Evolutionary conservation across 2,329 filamentous ascomycete species (phyloP).

Genomic region (Xylaria sp.): DNA sequence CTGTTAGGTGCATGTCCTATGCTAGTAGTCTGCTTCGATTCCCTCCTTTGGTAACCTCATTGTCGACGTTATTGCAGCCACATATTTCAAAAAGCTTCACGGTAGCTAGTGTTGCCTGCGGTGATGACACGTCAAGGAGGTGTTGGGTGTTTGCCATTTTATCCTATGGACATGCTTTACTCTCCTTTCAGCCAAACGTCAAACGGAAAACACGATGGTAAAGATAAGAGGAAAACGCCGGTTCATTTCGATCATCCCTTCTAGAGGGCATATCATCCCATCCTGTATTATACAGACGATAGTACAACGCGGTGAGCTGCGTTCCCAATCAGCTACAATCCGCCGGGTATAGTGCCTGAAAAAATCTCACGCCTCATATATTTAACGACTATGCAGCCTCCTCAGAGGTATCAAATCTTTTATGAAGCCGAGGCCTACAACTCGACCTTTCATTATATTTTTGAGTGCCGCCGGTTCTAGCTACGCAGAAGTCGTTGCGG

Average conservation of each 20-base stretch:
- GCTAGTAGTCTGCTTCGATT: too few species aligned
- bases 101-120: background rate
- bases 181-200: background rate
- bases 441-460: slow-evolving; percentile 9
- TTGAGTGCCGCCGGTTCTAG: background rate
- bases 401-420: background rate
- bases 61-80: background rate
- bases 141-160: background rate
- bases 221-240: background rate
- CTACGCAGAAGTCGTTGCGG: background rate
- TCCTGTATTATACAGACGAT: slow-evolving; percentile 32
- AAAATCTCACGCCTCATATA: slow-evolving; percentile 29
- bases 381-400: slow-evolving; percentile 10
- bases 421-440: background rate
- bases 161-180: background rate
- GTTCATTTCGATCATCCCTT: background rate
- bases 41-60: too few species aligned
- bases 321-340: slow-evolving; percentile 25
- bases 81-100: background rate
- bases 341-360: slow-evolving; percentile 33
- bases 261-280: slow-evolving; percentile 22
- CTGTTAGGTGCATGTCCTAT: too few species aligned
- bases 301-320: slow-evolving; percentile 30
- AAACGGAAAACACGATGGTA: too few species aligned
- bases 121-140: background rate